These are phyloP conservation scores for Onygenales sp. DNA, from an alignment of 2,329 filamentous ascomycete genomes.

Conservation along the genomic window DNA sequence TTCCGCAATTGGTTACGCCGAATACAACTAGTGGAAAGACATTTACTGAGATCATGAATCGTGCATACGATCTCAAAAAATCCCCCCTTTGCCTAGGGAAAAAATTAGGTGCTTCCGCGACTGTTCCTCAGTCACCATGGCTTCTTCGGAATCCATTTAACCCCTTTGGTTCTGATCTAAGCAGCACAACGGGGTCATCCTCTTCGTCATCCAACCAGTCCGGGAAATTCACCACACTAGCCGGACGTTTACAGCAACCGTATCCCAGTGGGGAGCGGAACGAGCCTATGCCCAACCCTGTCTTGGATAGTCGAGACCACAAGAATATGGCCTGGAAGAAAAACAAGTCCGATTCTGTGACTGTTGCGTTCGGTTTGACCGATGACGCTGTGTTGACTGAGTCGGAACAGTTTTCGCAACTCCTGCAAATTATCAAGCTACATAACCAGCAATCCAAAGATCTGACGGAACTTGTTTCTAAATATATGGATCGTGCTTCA, in stretches of 20 bases:
- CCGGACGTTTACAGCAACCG: background rate
- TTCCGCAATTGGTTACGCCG: constrained; percentile 4
- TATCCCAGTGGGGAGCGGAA: too few relatives aligned
- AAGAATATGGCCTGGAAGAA: background rate
- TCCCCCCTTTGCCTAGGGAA: constrained; percentile 6
- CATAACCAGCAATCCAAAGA: constrained; percentile 9
- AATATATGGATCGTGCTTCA: constrained; percentile 4
- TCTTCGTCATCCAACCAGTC: background rate
- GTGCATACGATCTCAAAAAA: constrained; percentile 6
- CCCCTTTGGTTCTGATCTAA: background rate
- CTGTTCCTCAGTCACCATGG: background rate
- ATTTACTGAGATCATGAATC: constrained; percentile 11
- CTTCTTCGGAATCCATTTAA: background rate
- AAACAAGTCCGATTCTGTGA: background rate
- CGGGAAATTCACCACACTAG: background rate
- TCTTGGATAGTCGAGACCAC: too few relatives aligned
- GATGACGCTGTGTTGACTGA: background rate
- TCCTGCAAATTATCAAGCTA: constrained; percentile 8
- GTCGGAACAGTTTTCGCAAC: constrained; percentile 2
- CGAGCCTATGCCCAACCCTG: too few relatives aligned
- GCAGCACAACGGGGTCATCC: background rate
- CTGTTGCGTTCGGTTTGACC: background rate
- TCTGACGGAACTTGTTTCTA: constrained; percentile 5
- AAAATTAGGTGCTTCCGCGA: constrained; percentile 1
- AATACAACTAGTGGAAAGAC: constrained; percentile 4